Evolutionary conservation across 2,329 filamentous ascomycete species (phyloP), one percentile per base, ranked within the genome.

Genomic region (Botrytis pseudocinerea): DNA sequence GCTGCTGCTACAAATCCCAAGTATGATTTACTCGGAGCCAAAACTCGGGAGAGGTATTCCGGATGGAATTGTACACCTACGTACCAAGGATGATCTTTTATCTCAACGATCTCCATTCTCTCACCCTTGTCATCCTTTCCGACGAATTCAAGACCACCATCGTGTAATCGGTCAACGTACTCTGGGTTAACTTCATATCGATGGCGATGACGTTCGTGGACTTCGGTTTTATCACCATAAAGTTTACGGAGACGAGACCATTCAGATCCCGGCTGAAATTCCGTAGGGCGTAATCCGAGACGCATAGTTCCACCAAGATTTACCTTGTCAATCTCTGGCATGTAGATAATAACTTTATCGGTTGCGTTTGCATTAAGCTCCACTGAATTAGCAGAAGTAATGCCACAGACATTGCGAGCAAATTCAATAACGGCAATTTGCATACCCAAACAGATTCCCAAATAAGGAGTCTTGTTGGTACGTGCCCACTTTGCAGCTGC

Each of bases 391-490:
- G 80, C 80, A 61, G 85, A 83, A 5, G 84, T 78, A 75, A 94
- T 86, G 42, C 88, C 88, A 82, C 90, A 92, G 1, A 95, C 85
- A 76, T 93, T 90, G 60, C 94, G 90, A 2, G 94, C 94, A 78
- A 90, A 93, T 82, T 98, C 95, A 77, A 98, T 92, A 64, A 97
- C 94, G 32, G 95, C 94, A 64, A 97, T 88, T 82, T 98, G 96
- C 77, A 81, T 78, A 8, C 79, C 78, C 35, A 98, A 85, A 81
- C 95, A 98, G 76, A 98, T 92, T 74, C 96, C 96, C 0, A 98
- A 87, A 83, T 92, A 98, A 1, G 94, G 94, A 5, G 89, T 89
- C 75, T 92, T 91, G 78, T 94, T 91, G 77, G 92, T 91, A 72
- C 96, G 91, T 2, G 95, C 95, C 91, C 93, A 98, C 76, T 91